Percentiles rank a stretch among this genome's conserved stretches.
Evolutionary conservation across 805 yeast species (phyloP).

Genomic region (Starmerella vitae): DNA sequence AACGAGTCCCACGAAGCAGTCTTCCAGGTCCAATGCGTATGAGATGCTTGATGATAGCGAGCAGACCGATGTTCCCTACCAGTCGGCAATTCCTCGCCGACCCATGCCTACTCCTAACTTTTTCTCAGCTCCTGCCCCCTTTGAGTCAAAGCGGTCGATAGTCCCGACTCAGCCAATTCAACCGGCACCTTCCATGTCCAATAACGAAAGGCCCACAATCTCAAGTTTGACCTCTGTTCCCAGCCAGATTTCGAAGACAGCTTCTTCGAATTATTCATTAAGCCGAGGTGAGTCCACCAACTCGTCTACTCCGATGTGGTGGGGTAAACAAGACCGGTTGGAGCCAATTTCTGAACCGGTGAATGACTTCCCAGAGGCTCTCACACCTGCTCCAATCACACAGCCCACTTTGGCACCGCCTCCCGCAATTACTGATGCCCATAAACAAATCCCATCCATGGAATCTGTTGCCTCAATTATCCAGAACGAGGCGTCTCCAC

Average conservation of each 20-base stretch:
- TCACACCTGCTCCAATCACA: too few relatives aligned
- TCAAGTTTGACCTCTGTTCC: not conserved
- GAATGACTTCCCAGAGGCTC: too few relatives aligned
- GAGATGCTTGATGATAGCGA: constrained; percentile 9
- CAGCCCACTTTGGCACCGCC: too few relatives aligned
- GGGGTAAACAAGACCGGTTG: not conserved
- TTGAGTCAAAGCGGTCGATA: too few relatives aligned
- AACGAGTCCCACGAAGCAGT: constrained; percentile 12
- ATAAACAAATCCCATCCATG: too few relatives aligned
- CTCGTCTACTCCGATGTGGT: not conserved
- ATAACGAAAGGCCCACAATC: too few relatives aligned
- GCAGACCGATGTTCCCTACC: not conserved
- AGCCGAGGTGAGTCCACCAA: not conserved
- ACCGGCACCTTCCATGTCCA: too few relatives aligned
- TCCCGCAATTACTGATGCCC: too few relatives aligned
- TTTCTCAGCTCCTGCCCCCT: too few relatives aligned
- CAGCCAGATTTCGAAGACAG: constrained; percentile 2
- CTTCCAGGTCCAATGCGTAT: constrained; percentile 6
- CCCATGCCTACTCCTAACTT: constrained; percentile 6
- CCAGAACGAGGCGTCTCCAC: not conserved
- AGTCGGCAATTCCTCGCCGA: constrained; percentile 6
- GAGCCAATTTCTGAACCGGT: not conserved
- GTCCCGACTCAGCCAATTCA: too few relatives aligned
- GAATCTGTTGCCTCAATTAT: too few relatives aligned
- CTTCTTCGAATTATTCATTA: constrained; percentile 4